Evolutionary conservation across 1,284 basidiomycete genomes (phyloP).

Genomic region (Microbotryomycetes sp.): DNA sequence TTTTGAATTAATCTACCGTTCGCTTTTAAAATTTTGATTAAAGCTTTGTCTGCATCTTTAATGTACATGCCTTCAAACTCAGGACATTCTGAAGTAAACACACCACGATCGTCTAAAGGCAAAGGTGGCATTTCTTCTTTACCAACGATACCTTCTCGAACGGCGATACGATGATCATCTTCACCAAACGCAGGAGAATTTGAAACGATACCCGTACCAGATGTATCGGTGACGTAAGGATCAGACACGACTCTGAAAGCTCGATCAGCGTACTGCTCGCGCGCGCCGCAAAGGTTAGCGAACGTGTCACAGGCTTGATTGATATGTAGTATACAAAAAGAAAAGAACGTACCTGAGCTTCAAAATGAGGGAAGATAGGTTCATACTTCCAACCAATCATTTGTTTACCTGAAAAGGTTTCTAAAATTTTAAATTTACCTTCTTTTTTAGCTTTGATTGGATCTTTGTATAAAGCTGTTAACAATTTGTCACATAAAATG

Average conservation of each 20-base stretch:
- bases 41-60: conserved; percentile 93
- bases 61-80: conserved; percentile 88
- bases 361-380: conserved; percentile 96
- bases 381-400: conserved; percentile 95
- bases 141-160: conserved; percentile 72
- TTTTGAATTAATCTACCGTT: conserved; percentile 85
- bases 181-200: conserved; percentile 99
- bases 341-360: conserved; percentile 61
- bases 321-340: not conserved
- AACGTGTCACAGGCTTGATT: conserved; percentile 10
- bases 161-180: conserved; percentile 91
- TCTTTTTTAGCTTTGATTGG: conserved; percentile 96
- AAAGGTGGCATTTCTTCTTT: conserved; percentile 91
- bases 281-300: not conserved
- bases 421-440: conserved; percentile 55
- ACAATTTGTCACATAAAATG: conserved; percentile 83
- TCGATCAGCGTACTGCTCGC: conserved; percentile 70
- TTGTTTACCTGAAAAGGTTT: conserved; percentile 77
- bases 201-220: conserved; percentile 97
- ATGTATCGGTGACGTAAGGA: conserved; percentile 85
- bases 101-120: conserved; percentile 83
- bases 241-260: conserved; percentile 88
- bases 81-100: conserved; percentile 79
- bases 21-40: conserved; percentile 84
- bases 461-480: conserved; percentile 91